These are phyloP conservation scores for Sphagnum fallax DNA, from an alignment of 228 moss, liverwort and hornwort species.

Conservation along the genomic window DNA sequence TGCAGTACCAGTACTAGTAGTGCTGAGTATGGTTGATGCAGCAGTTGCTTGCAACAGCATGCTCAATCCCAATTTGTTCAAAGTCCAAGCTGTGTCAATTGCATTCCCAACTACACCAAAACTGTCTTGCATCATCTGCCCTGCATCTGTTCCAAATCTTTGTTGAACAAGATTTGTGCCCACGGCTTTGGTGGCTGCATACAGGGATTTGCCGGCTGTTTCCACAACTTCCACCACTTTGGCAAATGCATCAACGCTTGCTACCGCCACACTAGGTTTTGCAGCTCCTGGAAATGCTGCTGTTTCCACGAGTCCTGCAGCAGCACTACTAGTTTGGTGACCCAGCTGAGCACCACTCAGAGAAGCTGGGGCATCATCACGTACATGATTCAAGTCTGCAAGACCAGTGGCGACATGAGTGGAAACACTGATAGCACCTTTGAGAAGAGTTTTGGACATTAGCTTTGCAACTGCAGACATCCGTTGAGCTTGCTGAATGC, in stretches of 20 bases:
- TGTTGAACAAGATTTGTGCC: constrained; percentile 49
- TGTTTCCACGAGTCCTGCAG: not conserved
- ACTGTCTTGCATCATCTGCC: constrained; percentile 28
- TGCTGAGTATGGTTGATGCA: constrained; percentile 23
- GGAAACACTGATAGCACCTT: constrained; percentile 57
- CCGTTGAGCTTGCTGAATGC: constrained; percentile 75
- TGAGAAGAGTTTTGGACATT: constrained; percentile 55
- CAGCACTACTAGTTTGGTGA: not conserved
- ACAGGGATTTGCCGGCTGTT: constrained; percentile 52
- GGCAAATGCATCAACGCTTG: constrained; percentile 78
- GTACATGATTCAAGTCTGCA: constrained; percentile 23
- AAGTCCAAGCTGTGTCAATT: constrained; percentile 64
- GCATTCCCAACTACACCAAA: constrained; percentile 38
- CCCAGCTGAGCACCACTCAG: not conserved
- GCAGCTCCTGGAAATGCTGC: not conserved
- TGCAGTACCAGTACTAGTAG: too few species aligned
- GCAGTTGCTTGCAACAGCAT: constrained; percentile 64
- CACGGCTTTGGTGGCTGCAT: constrained; percentile 11
- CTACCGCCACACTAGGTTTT: constrained; percentile 24
- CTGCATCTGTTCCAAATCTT: constrained; percentile 31
- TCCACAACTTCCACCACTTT: constrained; percentile 85
- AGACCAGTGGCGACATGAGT: constrained; percentile 52
- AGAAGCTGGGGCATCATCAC: constrained; percentile 12
- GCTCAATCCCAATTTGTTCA: constrained; percentile 64
- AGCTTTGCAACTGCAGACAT: constrained; percentile 90